These are phyloP conservation scores for Fusarium tricinctum DNA, from an alignment of 2,329 filamentous ascomycete genomes.

Conservation along the genomic window DNA sequence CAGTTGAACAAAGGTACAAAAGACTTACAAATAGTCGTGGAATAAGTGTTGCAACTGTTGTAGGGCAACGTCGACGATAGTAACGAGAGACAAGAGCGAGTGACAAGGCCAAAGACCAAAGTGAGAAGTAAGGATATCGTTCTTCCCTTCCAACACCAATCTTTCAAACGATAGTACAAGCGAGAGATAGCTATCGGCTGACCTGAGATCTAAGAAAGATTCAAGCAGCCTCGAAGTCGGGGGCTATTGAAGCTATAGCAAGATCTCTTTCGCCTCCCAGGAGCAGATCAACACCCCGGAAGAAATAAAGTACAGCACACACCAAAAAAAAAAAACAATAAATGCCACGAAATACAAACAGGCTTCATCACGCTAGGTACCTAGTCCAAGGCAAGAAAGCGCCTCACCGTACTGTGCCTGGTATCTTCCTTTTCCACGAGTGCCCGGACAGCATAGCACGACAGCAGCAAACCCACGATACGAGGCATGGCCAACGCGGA, in stretches of 20 bases:
- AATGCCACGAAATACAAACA: constrained; percentile 15
- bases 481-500: constrained; percentile 24
- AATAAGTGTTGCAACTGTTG: not conserved
- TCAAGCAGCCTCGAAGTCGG: constrained; percentile 7
- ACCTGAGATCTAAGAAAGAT: constrained; percentile 6
- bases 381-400: constrained; percentile 4
- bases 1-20: not conserved
- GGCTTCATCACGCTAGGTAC: constrained; percentile 25
- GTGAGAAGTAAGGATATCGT: constrained; percentile 3
- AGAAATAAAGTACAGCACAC: not conserved
- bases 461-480: constrained; percentile 44
- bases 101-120: constrained; percentile 31
- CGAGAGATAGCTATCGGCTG: constrained; percentile 32
- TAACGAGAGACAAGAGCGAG: constrained; percentile 31
- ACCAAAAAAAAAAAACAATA: constrained; percentile 3
- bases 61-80: not conserved
- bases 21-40: not conserved
- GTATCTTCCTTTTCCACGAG: not conserved
- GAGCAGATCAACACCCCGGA: not conserved
- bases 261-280: constrained; percentile 6
- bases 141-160: constrained; percentile 8
- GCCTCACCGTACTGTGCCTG: constrained; percentile 35
- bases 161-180: constrained; percentile 15
- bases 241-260: constrained; percentile 48
- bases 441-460: constrained; percentile 38